A percentile compares a stretch with the other conserved stretches of the same genome.
Evolutionary conservation across 2,329 filamentous ascomycete genomes (phyloP).

Genomic region (Monilinia fructigena): DNA sequence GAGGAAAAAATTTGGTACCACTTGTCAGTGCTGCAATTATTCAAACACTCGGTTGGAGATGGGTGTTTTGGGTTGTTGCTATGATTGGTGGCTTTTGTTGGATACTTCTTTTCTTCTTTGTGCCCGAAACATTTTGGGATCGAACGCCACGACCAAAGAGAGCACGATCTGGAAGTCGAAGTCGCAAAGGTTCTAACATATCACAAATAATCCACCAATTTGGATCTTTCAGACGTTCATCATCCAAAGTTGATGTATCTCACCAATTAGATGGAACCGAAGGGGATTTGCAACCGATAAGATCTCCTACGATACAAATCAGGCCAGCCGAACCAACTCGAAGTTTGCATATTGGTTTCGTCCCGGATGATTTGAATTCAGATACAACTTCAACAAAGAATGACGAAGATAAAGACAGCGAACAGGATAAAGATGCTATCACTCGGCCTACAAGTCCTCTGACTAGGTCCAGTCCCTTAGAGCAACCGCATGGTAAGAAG

Average conservation of each 20-base stretch:
- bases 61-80: constrained; percentile 87
- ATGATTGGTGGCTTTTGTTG: constrained; percentile 73
- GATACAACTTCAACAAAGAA: constrained; percentile 19
- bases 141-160: constrained; percentile 58
- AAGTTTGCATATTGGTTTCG: constrained; percentile 57
- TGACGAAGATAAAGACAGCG: neutral
- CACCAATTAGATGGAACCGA: constrained; percentile 15
- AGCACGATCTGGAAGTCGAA: constrained; percentile 20
- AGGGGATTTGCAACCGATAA: neutral
- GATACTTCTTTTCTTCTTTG: constrained; percentile 78
- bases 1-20: constrained; percentile 88
- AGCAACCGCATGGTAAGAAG: constrained; percentile 1
- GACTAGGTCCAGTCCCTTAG: neutral
- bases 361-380: constrained; percentile 37
- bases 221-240: constrained; percentile 19
- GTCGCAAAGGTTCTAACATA: constrained; percentile 26
- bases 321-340: constrained; percentile 17
- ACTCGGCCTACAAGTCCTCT: constrained; percentile 16
- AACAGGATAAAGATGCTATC: neutral
- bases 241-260: constrained; percentile 6
- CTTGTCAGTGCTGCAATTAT: constrained; percentile 85
- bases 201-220: constrained; percentile 28
- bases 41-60: constrained; percentile 75
- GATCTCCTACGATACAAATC: constrained; percentile 5
- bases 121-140: constrained; percentile 96